Base-by-base conservation (phyloP, 257 asterid genomes). In the Dorcoceras hygrometricum region DNA sequence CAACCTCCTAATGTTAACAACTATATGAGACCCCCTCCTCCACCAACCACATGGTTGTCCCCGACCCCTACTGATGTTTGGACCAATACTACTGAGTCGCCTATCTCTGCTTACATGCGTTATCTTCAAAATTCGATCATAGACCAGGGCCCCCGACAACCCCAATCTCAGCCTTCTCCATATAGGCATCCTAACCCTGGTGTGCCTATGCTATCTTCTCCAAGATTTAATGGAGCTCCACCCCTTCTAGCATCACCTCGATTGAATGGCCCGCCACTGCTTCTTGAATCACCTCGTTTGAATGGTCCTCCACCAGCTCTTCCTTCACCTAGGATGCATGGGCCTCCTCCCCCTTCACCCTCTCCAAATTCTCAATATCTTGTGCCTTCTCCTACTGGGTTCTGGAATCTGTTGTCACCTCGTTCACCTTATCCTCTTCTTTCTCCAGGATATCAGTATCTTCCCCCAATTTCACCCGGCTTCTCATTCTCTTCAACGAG, bases 291-390 rank as follows among this genome's bases (percentile, higher is more conserved):
- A 2, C 94, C 96, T 31, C 76, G 79, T 43, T 71, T 81, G 81
- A 80, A 80, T 75, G 96, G 94, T 18, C 86, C 87, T n/a, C 73
- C 69, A 34, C 76, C 88, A 0, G 69, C 71, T 36, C 78, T 82
- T 64, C 88, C 82, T 63, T 83, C 88, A 18, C 92, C 92, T 12
- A 76, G 81, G 69, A 70, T 58, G 69, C 74, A 77, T 68, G 88
- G 89, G 53, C 86, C 83, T 60, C 92, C 90, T 23, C 78, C 85
- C 43, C 81, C 79, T 66, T 76, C 89, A 71, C 95, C 92, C 20
- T 91, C 96, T 20, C 98, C 96, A 1, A 85, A 86, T 29, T 87
- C 95, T 2, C 98, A 91, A 80, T 91, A 78, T 77, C 88, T 85
- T 55, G 84, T 87, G 65, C 95, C 95, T 25, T 91, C 96, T 16